A percentile compares a stretch with the other conserved stretches of the same genome.
Conservation (phyloP, 2,329 filamentous ascomycete genomes). For the Botrytis hyacinthi region DNA sequence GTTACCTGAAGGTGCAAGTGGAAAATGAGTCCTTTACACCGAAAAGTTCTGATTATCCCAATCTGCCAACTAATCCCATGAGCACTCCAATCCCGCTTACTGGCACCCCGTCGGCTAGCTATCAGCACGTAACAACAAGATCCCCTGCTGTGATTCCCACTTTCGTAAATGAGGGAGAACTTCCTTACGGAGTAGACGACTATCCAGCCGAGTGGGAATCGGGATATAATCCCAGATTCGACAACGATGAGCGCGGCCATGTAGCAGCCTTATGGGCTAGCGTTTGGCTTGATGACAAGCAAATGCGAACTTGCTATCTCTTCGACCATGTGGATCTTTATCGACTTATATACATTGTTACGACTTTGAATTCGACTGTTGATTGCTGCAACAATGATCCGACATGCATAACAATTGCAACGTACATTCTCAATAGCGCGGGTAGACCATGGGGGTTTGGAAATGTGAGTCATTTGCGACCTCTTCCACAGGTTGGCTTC, state of each 20-base stretch:
- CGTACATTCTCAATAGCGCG: background rate
- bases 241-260: accelerated
- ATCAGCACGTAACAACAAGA: background rate
- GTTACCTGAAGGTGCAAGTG: background rate
- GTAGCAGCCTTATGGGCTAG: background rate
- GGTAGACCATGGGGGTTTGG: too few species aligned
- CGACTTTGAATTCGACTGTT: background rate
- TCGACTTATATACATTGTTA: background rate
- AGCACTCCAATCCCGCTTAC: background rate
- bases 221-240: background rate
- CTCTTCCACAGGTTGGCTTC: too few species aligned
- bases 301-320: background rate
- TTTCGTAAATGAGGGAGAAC: too few species aligned
- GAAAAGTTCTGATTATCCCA: too few species aligned
- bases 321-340: background rate
- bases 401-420: background rate
- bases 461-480: too few species aligned
- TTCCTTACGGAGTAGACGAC: background rate
- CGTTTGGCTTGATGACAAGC: too few species aligned
- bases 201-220: background rate
- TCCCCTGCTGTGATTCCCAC: too few species aligned
- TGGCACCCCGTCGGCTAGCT: too few species aligned
- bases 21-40: too few species aligned
- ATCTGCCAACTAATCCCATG: too few species aligned
- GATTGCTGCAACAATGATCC: background rate